Percentiles rank a stretch among this genome's conserved stretches.
Conservation (phyloP, 2,329 filamentous ascomycete genomes). For the Calonectria leucothoes region DNA sequence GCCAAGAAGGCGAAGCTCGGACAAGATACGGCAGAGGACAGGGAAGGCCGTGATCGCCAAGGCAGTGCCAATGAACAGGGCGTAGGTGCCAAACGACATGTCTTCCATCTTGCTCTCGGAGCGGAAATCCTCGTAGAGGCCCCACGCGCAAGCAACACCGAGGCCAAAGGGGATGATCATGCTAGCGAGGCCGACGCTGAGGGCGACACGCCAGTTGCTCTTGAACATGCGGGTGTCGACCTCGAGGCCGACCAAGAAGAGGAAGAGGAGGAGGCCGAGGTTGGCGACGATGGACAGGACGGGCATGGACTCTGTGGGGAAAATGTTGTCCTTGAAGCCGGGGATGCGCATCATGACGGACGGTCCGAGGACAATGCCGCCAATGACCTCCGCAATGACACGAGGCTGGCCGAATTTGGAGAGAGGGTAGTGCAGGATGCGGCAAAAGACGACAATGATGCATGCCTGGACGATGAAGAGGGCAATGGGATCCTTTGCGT, state of each 20-base stretch:
- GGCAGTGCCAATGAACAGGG: slow-evolving; percentile 87
- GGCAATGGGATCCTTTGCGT: slow-evolving; percentile 77
- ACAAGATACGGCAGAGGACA: slow-evolving; percentile 92
- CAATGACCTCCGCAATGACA: slow-evolving; percentile 87
- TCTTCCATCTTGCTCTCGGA: slow-evolving; percentile 51
- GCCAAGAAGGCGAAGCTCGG: slow-evolving; percentile 85
- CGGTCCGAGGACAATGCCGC: slow-evolving; percentile 86
- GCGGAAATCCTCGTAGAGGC: slow-evolving; percentile 80
- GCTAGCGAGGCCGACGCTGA: slow-evolving; percentile 81
- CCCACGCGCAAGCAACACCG: slow-evolving; percentile 83
- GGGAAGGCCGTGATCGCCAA: slow-evolving; percentile 94
- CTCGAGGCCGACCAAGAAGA: slow-evolving; percentile 90
- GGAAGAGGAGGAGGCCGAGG: slow-evolving; percentile 83
- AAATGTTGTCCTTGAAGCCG: slow-evolving; percentile 80
- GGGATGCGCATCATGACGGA: slow-evolving; percentile 90
- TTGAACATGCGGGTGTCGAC: slow-evolving; percentile 83
- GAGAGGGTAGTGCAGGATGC: slow-evolving; percentile 77
- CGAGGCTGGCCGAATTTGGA: slow-evolving; percentile 82
- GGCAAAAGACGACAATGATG: slow-evolving; percentile 62
- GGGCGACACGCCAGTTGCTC: slow-evolving; percentile 83
- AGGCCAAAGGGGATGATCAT: slow-evolving; percentile 87
- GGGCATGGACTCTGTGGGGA: slow-evolving; percentile 80
- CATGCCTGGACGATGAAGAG: slow-evolving; percentile 46
- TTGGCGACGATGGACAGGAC: slow-evolving; percentile 84
- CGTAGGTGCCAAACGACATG: slow-evolving; percentile 66